phyloP scores from a whole-genome alignment of 2,329 filamentous ascomycete species.

The Albophoma yamanashiensis region DNA sequence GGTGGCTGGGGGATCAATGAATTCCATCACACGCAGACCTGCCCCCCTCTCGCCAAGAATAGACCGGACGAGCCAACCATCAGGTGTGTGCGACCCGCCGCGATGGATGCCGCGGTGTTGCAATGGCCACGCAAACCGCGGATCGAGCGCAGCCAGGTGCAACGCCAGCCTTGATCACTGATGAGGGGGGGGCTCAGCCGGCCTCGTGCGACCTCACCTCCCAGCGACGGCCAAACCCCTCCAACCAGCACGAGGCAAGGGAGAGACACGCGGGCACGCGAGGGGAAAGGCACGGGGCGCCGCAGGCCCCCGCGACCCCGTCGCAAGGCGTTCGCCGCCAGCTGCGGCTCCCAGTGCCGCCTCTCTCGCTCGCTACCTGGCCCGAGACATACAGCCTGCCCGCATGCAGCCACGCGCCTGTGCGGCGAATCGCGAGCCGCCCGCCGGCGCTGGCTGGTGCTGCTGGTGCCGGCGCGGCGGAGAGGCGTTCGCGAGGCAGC shows the following conservation, averaged over 20 bases:
- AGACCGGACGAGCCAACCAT: background rate
- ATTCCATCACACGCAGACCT: background rate
- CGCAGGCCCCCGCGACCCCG: too few relatives aligned
- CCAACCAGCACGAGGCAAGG: background rate
- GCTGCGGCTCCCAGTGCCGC: background rate
- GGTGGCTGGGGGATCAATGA: background rate
- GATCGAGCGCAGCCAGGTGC: background rate
- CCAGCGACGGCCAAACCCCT: background rate
- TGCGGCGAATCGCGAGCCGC: slow-evolving; percentile 3
- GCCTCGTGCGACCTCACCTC: background rate
- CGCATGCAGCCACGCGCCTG: slow-evolving; percentile 8
- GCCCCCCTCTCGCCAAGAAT: background rate
- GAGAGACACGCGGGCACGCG: background rate
- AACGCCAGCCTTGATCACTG: background rate
- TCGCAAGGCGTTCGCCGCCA: background rate
- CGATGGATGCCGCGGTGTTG: background rate
- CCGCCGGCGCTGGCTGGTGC: background rate
- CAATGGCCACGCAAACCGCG: background rate
- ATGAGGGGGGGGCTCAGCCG: background rate
- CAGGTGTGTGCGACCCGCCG: background rate
- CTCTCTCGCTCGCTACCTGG: background rate
- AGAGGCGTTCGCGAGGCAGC: background rate
- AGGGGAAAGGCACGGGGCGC: background rate
- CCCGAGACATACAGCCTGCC: background rate
- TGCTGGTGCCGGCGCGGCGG: background rate